Percentiles rank a stretch among this genome's conserved stretches.
Evolutionary conservation across 495 filamentous ascomycete genomes (phyloP).

Genomic region (Aspergillus ellipticus): DNA sequence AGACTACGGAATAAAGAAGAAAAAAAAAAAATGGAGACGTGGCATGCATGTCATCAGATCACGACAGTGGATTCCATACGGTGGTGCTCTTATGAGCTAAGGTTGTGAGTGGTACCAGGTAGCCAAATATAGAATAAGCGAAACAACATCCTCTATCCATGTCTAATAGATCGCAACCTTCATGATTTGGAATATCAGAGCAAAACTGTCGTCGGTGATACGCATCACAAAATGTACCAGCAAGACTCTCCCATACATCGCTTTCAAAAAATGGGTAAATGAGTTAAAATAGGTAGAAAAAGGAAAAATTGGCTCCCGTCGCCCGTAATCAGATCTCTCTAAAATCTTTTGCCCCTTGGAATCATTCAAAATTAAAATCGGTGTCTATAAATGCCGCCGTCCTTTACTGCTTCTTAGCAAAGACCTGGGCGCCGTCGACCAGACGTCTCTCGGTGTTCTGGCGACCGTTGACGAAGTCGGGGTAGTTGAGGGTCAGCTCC

Average conservation of each 20-base stretch:
- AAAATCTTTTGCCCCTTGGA: slow-evolving; percentile 11
- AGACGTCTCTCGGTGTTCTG: slow-evolving; percentile 86
- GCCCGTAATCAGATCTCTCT: slow-evolving; percentile 19
- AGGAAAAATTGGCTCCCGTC: slow-evolving; percentile 18
- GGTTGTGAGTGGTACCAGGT: too few relatives aligned
- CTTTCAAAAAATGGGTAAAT: slow-evolving; percentile 11
- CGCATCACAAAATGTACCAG: slow-evolving; percentile 22
- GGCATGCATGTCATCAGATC: too few relatives aligned
- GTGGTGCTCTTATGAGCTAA: too few relatives aligned
- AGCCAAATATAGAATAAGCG: too few relatives aligned
- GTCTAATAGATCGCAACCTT: not conserved
- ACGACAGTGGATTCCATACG: too few relatives aligned
- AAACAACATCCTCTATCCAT: slow-evolving; percentile 5
- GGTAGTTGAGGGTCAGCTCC: slow-evolving; percentile 97
- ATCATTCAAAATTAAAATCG: slow-evolving; percentile 23
- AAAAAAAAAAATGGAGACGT: too few relatives aligned
- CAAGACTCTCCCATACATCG: slow-evolving; percentile 17
- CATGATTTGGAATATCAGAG: slow-evolving; percentile 1
- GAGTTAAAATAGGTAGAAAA: slow-evolving; percentile 12
- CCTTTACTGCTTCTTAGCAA: slow-evolving; percentile 46
- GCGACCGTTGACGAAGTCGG: slow-evolving; percentile 94
- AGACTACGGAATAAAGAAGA: too few relatives aligned
- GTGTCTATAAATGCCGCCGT: slow-evolving; percentile 14
- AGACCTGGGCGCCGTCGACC: slow-evolving; percentile 68
- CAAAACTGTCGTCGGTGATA: slow-evolving; percentile 8